phyloP scores from a whole-genome alignment of 2,329 filamentous ascomycete species.

The Chalara sp. region DNA sequence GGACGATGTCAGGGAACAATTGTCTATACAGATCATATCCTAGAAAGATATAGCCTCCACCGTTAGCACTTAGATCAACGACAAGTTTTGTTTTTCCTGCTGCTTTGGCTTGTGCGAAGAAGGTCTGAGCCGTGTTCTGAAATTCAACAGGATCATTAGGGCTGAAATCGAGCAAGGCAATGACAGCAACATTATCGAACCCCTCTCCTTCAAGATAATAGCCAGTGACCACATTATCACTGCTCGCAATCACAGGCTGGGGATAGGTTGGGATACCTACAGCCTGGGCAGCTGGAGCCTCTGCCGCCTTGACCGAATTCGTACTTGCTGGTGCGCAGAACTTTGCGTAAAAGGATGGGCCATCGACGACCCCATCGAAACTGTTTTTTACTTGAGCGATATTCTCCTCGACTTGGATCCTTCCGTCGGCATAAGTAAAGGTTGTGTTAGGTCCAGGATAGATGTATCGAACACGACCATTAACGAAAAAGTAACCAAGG shows the following conservation, averaged over 20 bases:
- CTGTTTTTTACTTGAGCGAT: conserved; percentile 29
- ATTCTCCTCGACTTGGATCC: conserved; percentile 26
- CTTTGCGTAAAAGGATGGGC: conserved; percentile 19
- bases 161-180: conserved; percentile 22
- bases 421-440: conserved; percentile 34
- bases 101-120: conserved; percentile 39
- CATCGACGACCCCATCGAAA: conserved; percentile 25
- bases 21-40: conserved; percentile 43
- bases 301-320: not conserved
- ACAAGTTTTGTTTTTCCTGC: conserved; percentile 52
- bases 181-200: conserved; percentile 25
- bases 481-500: conserved; percentile 31
- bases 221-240: conserved; percentile 20
- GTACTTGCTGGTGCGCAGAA: conserved; percentile 14
- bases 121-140: conserved; percentile 23
- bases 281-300: not conserved
- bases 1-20: conserved; percentile 26
- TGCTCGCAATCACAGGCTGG: conserved; percentile 15
- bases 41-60: conserved; percentile 44
- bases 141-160: conserved; percentile 20
- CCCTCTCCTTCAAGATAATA: conserved; percentile 23
- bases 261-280: conserved; percentile 20
- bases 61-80: conserved; percentile 56
- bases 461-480: conserved; percentile 29
- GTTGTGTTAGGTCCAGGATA: conserved; percentile 34